phyloP scores from a whole-genome alignment of 352 stramenopile species.

The Phytophthora cajani region DNA sequence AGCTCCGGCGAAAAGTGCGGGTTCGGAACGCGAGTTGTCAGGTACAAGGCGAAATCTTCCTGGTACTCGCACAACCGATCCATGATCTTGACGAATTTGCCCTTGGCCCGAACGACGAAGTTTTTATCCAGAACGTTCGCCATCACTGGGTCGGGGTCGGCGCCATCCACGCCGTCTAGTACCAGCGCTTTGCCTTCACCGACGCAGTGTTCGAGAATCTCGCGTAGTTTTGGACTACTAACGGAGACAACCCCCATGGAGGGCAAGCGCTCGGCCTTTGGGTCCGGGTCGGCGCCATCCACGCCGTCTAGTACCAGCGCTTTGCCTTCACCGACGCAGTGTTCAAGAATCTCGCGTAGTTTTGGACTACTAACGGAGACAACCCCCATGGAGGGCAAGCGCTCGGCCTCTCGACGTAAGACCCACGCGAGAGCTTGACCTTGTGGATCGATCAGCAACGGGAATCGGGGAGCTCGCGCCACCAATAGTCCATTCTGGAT shows the following conservation, averaged over 20 bases:
- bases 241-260: slow-evolving; percentile 69
- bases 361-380: slow-evolving; percentile 69
- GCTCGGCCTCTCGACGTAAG: slow-evolving; percentile 64
- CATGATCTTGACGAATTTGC: slow-evolving; percentile 72
- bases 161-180: slow-evolving; percentile 73
- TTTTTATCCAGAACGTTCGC: slow-evolving; percentile 74
- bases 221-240: slow-evolving; percentile 70
- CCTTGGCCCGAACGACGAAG: slow-evolving; percentile 64
- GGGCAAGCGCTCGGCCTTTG: slow-evolving; percentile 66
- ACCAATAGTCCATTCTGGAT: slow-evolving; percentile 94
- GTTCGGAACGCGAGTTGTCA: slow-evolving; percentile 72
- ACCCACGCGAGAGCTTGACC: slow-evolving; percentile 92
- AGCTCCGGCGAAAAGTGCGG: slow-evolving; percentile 78
- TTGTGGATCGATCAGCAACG: slow-evolving; percentile 91
- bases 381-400: slow-evolving; percentile 66
- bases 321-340: slow-evolving; percentile 88
- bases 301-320: slow-evolving; percentile 86
- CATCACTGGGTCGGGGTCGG: slow-evolving; percentile 67
- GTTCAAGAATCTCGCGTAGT: slow-evolving; percentile 88
- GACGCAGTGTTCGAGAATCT: slow-evolving; percentile 89
- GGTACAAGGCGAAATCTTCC: slow-evolving; percentile 70
- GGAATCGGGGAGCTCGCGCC: slow-evolving; percentile 74
- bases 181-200: slow-evolving; percentile 89
- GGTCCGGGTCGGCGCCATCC: slow-evolving; percentile 59
- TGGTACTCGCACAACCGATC: slow-evolving; percentile 75